Conservation (phyloP, 1,139 yeast species). For the Kodamaea arcana region DNA sequence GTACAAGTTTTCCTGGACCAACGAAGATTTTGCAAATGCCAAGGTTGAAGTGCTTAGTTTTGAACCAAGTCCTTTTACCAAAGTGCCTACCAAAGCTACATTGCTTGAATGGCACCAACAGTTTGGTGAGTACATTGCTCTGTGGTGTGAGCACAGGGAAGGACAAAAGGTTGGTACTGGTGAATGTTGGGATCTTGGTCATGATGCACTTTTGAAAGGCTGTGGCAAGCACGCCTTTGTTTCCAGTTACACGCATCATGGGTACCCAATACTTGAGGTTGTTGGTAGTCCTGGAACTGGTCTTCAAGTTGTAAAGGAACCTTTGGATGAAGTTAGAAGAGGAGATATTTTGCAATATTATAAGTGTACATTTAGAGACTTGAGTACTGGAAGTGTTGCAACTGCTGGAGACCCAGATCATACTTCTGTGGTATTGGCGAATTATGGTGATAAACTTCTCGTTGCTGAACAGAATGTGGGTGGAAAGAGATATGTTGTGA, state of each 20-base stretch:
- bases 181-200: conserved; percentile 78
- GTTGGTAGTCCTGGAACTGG: conserved; percentile 21
- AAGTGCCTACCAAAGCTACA: conserved; percentile 34
- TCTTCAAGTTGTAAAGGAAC: conserved; percentile 15
- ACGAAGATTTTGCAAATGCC: conserved; percentile 17
- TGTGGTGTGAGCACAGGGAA: conserved; percentile 55
- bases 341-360: conserved; percentile 44
- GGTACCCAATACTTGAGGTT: conserved; percentile 48
- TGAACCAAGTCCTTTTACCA: conserved; percentile 47
- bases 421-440: conserved; percentile 54
- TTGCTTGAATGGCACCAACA: conserved; percentile 37
- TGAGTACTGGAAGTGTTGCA: conserved; percentile 21
- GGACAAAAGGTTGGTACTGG: conserved; percentile 64
- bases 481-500: conserved; percentile 45
- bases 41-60: conserved; percentile 31
- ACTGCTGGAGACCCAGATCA: conserved; percentile 63
- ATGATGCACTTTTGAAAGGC: conserved; percentile 55
- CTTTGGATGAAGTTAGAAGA: conserved; percentile 34
- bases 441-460: conserved; percentile 26
- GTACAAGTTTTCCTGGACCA: conserved; percentile 47
- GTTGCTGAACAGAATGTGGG: conserved; percentile 63
- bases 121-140: conserved; percentile 54
- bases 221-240: conserved; percentile 63
- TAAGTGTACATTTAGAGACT: conserved; percentile 40
- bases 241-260: conserved; percentile 53